A percentile compares a stretch with the other conserved stretches of the same genome.
phyloP scores from a whole-genome alignment of 345 rosid genomes.

The Brassica napus region Da-Ae NC_063449.1:15493501-15494000 shows the following conservation, averaged over 20 bases:
- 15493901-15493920: background rate
- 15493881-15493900: background rate
- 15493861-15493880: background rate
- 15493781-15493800: background rate
- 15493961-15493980: background rate
- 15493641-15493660: too few relatives aligned
- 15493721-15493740: background rate
- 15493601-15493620: too few relatives aligned
- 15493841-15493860: background rate
- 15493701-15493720: background rate
- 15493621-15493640: too few relatives aligned
- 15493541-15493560: too few relatives aligned
- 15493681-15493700: too few relatives aligned
- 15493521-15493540: too few relatives aligned
- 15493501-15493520: too few relatives aligned
- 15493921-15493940: background rate
- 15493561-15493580: too few relatives aligned
- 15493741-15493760: background rate
- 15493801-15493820: background rate
- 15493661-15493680: too few relatives aligned
- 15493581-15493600: too few relatives aligned
- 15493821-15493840: background rate
- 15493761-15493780: background rate
- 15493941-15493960: background rate
- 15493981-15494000: background rate